Conservation (phyloP, 345 rosid species). For the Geranium rotundifolium region DNA sequence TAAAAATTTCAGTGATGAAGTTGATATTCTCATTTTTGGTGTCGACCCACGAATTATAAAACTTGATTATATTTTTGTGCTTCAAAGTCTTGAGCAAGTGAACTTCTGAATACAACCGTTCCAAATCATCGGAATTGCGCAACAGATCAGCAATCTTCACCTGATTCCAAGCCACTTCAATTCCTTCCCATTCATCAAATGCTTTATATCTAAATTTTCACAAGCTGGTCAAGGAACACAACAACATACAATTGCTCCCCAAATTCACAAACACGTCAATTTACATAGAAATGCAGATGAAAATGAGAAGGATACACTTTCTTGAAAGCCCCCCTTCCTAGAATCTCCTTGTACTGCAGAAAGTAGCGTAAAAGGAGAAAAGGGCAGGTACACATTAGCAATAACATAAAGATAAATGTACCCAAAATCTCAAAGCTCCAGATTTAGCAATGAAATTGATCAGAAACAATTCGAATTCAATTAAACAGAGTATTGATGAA, state of each 20-base stretch:
- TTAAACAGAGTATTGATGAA: not conserved
- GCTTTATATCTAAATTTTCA: conserved; percentile 65
- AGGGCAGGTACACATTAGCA: not conserved
- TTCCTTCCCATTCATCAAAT: conserved; percentile 85
- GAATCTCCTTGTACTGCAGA: conserved; percentile 75
- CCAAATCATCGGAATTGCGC: conserved; percentile 66
- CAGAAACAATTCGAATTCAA: not conserved
- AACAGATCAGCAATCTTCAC: conserved; percentile 53
- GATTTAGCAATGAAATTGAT: not conserved
- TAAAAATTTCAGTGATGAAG: conserved; percentile 88
- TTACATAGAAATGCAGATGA: not conserved
- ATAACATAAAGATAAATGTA: not conserved
- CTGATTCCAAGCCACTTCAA: conserved; percentile 99
- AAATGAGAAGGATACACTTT: conserved; percentile 82
- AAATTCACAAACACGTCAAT: no score
- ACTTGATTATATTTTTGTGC: conserved; percentile 81
- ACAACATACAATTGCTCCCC: not conserved
- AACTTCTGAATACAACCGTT: conserved; percentile 84
- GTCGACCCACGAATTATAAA: conserved; percentile 82
- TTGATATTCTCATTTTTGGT: conserved; percentile 64
- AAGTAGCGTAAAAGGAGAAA: not conserved
- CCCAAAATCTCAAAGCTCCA: not conserved
- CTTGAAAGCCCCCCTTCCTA: conserved; percentile 97
- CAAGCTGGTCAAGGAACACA: conserved; percentile 34
- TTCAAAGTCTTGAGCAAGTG: conserved; percentile 82